Base-by-base conservation (phyloP, 495 filamentous ascomycete species). In the Niebla homalea region DNA sequence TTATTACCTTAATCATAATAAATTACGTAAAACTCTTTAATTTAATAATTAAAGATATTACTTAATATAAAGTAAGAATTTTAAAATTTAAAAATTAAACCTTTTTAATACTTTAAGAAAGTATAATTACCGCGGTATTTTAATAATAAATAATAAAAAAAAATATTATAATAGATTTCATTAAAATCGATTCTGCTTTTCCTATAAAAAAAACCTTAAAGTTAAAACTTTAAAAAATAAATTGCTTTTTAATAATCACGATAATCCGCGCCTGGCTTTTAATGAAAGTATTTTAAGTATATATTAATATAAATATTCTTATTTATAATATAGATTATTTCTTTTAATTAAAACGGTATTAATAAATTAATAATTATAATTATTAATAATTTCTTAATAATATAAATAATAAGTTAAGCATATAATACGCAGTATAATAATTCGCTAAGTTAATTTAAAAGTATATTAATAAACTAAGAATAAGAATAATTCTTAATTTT, bases 31-130 rank as follows among this genome's bases (percentile, higher is more conserved):
- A 63, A 19, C 70, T 81, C 54, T 76, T 95, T n/a, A 88, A 88
- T 7, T 59, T 74, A 11, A 85, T 85, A 0, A 72, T 90, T 25
- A 78, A 85, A 36, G 72, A 83, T 57, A 90, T 95, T 53, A 87
- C 88, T 4, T 93, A 87, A 88, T 86, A 94, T 59, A 94, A 95
- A 61, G 77, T 77, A 0, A 89, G 88, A 6, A 84, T 93, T 38
- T 79, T 92, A 67, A 95, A 90, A 60, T 14, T 54, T 5, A 79
- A 74, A 0, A 67, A 69, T 7, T 70, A 74, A 3, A 83, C 81
- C 3, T 85, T 90, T 46, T 84, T 81, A 0, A 72, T 83, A 0
- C 69, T 68, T 11, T 86, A 94, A 62, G 66, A 71, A 0, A 59
- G 68, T 2, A 64, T 55, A 2, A 80, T 81, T 1, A 58, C 74